A percentile compares a stretch with the other conserved stretches of the same genome.
phyloP scores from a whole-genome alignment of 305 asterid species.

The Galium porrigens region DNA sequence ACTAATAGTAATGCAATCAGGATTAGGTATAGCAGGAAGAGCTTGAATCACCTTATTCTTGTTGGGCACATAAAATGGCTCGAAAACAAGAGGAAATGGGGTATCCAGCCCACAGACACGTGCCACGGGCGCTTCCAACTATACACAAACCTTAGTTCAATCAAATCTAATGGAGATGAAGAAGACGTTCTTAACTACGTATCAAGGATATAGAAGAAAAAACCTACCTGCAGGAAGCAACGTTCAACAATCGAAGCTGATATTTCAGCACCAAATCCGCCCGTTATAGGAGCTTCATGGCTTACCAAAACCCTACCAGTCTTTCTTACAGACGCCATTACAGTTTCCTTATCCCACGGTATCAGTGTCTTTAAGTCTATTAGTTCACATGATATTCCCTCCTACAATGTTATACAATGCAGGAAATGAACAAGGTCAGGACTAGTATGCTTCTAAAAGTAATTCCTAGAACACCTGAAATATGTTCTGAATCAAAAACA shows the following conservation, averaged over 20 bases:
- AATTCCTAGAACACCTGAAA: neutral
- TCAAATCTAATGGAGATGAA: neutral
- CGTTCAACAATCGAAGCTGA: constrained; percentile 85
- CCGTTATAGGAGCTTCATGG: constrained; percentile 92
- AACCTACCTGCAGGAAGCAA: constrained; percentile 66
- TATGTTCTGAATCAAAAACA: neutral
- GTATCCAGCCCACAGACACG: constrained; percentile 91
- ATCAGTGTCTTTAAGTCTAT: constrained; percentile 78
- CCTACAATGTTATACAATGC: constrained; percentile 31
- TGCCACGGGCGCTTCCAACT: constrained; percentile 89
- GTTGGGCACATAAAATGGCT: constrained; percentile 83
- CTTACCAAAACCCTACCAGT: constrained; percentile 88
- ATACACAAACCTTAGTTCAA: constrained; percentile 17
- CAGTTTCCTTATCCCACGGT: constrained; percentile 95
- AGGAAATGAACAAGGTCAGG: neutral
- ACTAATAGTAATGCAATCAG: neutral
- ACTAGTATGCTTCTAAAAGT: neutral
- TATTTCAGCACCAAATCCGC: constrained; percentile 90
- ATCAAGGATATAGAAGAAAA: neutral
- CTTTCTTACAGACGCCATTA: constrained; percentile 81
- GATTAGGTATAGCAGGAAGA: neutral
- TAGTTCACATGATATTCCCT: constrained; percentile 86
- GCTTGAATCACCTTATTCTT: constrained; percentile 51
- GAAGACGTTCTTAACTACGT: neutral
- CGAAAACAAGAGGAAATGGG: constrained; percentile 91